Conservation (phyloP, 139 green algal species). For the Pedinophyceae sp. region DNA sequence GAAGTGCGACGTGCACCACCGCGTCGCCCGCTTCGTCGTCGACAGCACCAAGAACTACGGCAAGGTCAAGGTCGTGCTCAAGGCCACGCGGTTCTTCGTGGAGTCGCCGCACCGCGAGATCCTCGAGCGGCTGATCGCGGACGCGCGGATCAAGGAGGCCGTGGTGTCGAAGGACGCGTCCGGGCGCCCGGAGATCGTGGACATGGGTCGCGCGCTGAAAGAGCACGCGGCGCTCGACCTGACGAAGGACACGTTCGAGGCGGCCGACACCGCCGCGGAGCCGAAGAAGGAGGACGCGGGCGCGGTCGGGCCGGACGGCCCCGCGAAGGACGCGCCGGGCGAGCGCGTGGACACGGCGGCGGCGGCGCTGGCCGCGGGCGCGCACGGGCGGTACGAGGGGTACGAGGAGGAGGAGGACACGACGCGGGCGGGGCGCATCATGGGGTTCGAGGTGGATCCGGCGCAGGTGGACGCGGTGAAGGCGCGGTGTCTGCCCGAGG, state of each 20-base stretch:
- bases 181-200: too few species aligned
- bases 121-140: conserved; percentile 47
- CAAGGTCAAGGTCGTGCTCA: conserved; percentile 94
- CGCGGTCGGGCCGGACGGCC: too few species aligned
- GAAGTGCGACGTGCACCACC: conserved; percentile 42
- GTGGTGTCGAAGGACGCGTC: too few species aligned
- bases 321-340: conserved; percentile 11
- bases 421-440: too few species aligned
- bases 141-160: conserved; percentile 18
- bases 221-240: conserved; percentile 30
- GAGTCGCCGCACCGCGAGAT: conserved; percentile 66
- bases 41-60: conserved; percentile 88
- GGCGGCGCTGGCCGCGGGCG: neutral
- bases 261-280: conserved; percentile 2
- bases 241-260: conserved; percentile 1
- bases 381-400: neutral
- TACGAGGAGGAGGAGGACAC: conserved; percentile 7
- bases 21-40: conserved; percentile 66
- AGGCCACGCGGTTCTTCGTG: conserved; percentile 87
- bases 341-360: conserved; percentile 7
- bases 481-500: conserved; percentile 69
- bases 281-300: conserved; percentile 1
- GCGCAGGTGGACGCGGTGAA: conserved; percentile 88
- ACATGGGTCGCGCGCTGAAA: conserved; percentile 16
- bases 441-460: conserved; percentile 26